Percentiles rank a stretch among this genome's conserved stretches.
These are phyloP conservation scores for Leccinum disarticulatum DNA, from an alignment of 768 basidiomycete genomes.

Conservation along the genomic window DNA sequence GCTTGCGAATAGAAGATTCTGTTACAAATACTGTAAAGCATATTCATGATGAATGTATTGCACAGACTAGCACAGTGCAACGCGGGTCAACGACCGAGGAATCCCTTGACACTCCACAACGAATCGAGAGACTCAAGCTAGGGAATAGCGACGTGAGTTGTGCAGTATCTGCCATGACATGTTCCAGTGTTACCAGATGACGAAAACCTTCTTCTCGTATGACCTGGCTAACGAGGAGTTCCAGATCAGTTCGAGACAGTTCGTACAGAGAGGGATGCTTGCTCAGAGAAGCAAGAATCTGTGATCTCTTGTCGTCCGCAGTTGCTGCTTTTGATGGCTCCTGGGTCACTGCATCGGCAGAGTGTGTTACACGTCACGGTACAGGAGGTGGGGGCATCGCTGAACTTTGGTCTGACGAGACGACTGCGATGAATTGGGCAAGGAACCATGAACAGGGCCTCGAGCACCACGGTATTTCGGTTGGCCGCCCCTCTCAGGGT, in stretches of 20 bases:
- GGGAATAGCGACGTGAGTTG: conserved; percentile 16
- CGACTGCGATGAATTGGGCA: conserved; percentile 36
- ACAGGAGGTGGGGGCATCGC: conserved; percentile 34
- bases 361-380: conserved; percentile 16
- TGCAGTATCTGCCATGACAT: neutral
- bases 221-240: conserved; percentile 56
- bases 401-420: conserved; percentile 19
- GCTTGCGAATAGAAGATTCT: neutral
- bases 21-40: neutral
- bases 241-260: conserved; percentile 50
- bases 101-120: conserved; percentile 52
- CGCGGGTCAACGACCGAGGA: conserved; percentile 25
- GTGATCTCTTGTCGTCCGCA: conserved; percentile 10
- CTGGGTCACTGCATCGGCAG: conserved; percentile 4
- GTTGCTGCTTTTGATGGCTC: conserved; percentile 9
- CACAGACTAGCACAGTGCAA: neutral
- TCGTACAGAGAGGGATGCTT: conserved; percentile 52
- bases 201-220: conserved; percentile 77
- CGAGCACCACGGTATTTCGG: conserved; percentile 6
- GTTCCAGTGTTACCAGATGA: conserved; percentile 54
- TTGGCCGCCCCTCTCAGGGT: neutral
- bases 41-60: neutral
- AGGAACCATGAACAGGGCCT: conserved; percentile 15
- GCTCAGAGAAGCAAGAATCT: conserved; percentile 41
- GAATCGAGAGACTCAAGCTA: conserved; percentile 55